Evolutionary conservation across 495 filamentous ascomycete species (phyloP), one percentile per base, ranked within the genome.

Genomic region (Durotheca rogersii): DNA sequence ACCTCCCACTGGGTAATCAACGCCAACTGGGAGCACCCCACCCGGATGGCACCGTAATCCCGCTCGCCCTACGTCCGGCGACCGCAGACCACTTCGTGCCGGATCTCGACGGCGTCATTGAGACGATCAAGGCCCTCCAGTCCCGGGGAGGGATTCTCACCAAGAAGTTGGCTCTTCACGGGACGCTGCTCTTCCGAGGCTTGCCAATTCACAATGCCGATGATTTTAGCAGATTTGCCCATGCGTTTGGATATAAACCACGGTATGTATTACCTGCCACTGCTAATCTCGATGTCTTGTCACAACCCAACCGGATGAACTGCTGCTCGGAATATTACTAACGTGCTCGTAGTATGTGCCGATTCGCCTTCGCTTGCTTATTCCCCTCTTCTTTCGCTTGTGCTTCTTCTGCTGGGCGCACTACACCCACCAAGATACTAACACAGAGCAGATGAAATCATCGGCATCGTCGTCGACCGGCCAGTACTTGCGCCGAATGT

Each of bases 151-250:
- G 50, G 0, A 40, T 68, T 37, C 43, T 68, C 7, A 68, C 62
- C 7, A 68, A 62, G 40, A 53, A 62, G 21, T 25, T 74, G 6
- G 60, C 67, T 44, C 49, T 51, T 7, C 67, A 74, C 39, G 67
- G 70, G 15, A 61, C 70, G 12, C 60, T 73, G 0, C 65, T 68
- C 21, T 73, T 74, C 53, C 65, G 64, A 34, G 65, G 62, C 7
- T 51, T 71, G 19, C 60, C 57, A 15, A 65, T 73, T 18, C 38
- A 58, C 15, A 49, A 61, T 46, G 65, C 67, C 0, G 27, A 69
- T 18, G 70, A 72, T 20, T 80, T 81, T 51, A 77, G 73, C 57
- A 64, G 61, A 56, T 79, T 81, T 53, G 75, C 75, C 6, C 73
- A 77, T 52, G 72, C 75, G 0, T 81, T 79, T 58, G 76, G 75